Conservation (phyloP, 805 yeast species). For the Danielozyma ontarioensis region DNA sequence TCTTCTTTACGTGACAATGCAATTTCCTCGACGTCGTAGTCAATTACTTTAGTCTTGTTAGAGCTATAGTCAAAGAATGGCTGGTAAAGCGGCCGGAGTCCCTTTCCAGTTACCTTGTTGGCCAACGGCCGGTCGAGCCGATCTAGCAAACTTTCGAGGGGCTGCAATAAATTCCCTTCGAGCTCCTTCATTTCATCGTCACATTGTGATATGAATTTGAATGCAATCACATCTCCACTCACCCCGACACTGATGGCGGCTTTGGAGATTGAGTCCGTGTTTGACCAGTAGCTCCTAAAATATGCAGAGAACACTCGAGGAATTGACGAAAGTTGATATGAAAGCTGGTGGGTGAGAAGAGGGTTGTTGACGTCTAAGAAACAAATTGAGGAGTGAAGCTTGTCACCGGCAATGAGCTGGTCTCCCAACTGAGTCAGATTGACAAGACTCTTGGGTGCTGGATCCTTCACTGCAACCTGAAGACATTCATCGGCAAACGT, state of each 20-base stretch:
- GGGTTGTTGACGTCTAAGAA: slow-evolving; percentile 14
- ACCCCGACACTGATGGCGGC: slow-evolving; percentile 27
- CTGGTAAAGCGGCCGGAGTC: slow-evolving; percentile 29
- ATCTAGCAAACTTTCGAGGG: slow-evolving; percentile 12
- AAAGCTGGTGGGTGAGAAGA: slow-evolving; percentile 5
- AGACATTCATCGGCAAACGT: slow-evolving; percentile 6
- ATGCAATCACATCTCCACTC: slow-evolving; percentile 29
- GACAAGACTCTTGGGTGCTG: slow-evolving; percentile 26
- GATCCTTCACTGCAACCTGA: slow-evolving; percentile 21
- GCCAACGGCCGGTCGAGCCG: slow-evolving; percentile 28
- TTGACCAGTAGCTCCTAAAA: slow-evolving; percentile 18
- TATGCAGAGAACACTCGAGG: slow-evolving; percentile 26
- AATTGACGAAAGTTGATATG: slow-evolving; percentile 20
- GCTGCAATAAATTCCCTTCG: slow-evolving; percentile 3
- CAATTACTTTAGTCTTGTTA: slow-evolving; percentile 21
- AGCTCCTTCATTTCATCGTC: slow-evolving; percentile 11
- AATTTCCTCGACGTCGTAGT: slow-evolving; percentile 30
- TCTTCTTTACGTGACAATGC: slow-evolving; percentile 1
- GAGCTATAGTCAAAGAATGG: slow-evolving; percentile 28
- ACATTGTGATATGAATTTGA: slow-evolving; percentile 3
- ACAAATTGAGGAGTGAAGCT: slow-evolving; percentile 27
- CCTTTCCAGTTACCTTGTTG: slow-evolving; percentile 37
- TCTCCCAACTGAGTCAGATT: slow-evolving; percentile 21
- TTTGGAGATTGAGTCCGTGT: slow-evolving; percentile 1
- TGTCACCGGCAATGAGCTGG: slow-evolving; percentile 29